These are phyloP conservation scores for Solanum chiquidenum DNA, from an alignment of 257 asterid genomes.

Conservation along the genomic window DNA sequence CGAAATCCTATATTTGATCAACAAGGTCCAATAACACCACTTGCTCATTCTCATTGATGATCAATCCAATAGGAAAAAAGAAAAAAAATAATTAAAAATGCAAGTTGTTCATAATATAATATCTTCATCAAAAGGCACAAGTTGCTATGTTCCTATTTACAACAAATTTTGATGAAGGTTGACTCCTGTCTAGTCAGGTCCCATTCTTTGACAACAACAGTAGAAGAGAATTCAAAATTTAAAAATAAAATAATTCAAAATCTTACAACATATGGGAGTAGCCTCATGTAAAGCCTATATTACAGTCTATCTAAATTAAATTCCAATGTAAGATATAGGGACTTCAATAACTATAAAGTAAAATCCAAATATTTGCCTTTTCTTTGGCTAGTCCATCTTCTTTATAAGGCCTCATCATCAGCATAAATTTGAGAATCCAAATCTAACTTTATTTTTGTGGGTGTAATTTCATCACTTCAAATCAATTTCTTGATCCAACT, in stretches of 20 bases:
- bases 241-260: no score
- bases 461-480: not conserved
- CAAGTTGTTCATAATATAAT: not conserved
- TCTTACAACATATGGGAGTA: not conserved
- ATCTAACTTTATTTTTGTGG: conserved; percentile 1
- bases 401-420: not conserved
- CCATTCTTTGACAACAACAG: not conserved
- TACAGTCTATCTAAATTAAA: not conserved
- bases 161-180: not conserved
- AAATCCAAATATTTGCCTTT: not conserved
- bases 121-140: not conserved
- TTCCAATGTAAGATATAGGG: not conserved
- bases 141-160: not conserved
- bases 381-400: not conserved
- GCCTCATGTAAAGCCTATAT: not conserved
- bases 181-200: not conserved
- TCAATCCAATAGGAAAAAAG: not conserved
- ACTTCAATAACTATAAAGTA: not conserved
- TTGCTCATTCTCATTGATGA: not conserved
- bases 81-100: not conserved
- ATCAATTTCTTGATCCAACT: not conserved
- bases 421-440: not conserved
- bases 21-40: not conserved
- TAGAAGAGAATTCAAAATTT: no score
- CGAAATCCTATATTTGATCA: not conserved